Conservation (phyloP, 305 asterid genomes). For the Solanum hybrid region DNA sequence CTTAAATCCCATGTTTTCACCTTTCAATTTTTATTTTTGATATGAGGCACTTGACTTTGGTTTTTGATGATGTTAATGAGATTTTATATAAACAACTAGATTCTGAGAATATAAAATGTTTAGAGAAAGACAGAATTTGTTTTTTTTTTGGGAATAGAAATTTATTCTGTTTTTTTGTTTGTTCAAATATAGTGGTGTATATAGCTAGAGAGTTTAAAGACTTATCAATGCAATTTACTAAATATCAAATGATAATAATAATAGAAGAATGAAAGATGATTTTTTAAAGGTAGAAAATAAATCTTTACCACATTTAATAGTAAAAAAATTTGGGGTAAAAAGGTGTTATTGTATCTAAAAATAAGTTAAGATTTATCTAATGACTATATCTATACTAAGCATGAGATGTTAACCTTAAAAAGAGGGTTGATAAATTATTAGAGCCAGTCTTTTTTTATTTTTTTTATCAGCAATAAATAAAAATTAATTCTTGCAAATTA, state of each 20-base stretch:
- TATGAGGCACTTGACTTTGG: background rate
- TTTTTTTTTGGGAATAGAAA: background rate
- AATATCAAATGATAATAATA: background rate
- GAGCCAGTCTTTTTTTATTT: background rate
- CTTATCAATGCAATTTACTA: background rate
- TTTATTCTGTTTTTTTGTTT: background rate
- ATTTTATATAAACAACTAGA: background rate
- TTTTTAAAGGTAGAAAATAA: background rate
- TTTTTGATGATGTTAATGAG: background rate
- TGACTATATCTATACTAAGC: background rate
- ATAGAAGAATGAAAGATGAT: background rate
- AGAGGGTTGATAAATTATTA: no score
- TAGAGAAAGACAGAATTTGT: background rate
- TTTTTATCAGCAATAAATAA: background rate
- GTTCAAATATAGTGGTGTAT: background rate
- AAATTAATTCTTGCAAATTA: background rate
- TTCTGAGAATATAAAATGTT: background rate
- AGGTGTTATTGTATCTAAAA: background rate
- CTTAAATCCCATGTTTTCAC: conserved; percentile 32
- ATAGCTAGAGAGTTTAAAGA: background rate
- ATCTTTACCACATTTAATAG: background rate
- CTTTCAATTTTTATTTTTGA: background rate
- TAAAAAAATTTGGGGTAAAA: background rate
- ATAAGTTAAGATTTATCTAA: background rate
- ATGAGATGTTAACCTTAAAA: background rate